Percentiles rank a stretch among this genome's conserved stretches.
These are phyloP conservation scores for Yamadazyma olivae DNA, from an alignment of 805 yeast genomes.

Conservation along the genomic window DNA sequence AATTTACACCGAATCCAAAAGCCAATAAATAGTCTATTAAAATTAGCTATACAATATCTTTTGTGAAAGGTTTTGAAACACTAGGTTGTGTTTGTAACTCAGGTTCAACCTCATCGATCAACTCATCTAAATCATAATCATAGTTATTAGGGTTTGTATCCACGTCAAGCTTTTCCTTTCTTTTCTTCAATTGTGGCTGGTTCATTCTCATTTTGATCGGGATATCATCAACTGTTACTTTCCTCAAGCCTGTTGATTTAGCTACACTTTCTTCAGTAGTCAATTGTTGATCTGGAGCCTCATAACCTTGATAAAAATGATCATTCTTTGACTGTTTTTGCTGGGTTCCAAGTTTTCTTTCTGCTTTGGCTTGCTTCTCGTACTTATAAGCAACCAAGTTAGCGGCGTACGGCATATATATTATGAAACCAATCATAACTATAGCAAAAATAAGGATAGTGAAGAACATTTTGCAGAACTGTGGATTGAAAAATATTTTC, in stretches of 20 bases:
- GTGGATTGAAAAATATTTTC: background rate
- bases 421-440: slow-evolving; percentile 36
- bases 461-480: slow-evolving; percentile 39
- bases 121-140: slow-evolving; percentile 44
- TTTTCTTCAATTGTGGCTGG: slow-evolving; percentile 20
- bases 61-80: slow-evolving; percentile 5
- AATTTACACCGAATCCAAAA: no score
- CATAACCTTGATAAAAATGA: slow-evolving; percentile 25
- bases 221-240: slow-evolving; percentile 33
- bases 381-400: slow-evolving; percentile 47
- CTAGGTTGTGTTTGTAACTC: no score
- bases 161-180: slow-evolving; percentile 31
- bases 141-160: slow-evolving; percentile 39
- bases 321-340: background rate
- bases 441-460: slow-evolving; percentile 38
- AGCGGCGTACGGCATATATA: slow-evolving; percentile 47
- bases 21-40: no score
- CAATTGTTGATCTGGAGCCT: slow-evolving; percentile 37
- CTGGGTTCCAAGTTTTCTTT: background rate
- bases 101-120: slow-evolving; percentile 26
- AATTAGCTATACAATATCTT: slow-evolving; percentile 8
- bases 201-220: slow-evolving; percentile 34
- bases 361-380: slow-evolving; percentile 10
- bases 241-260: slow-evolving; percentile 19
- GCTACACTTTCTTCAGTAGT: slow-evolving; percentile 8